These are phyloP conservation scores for Metschnikowia colocasiae DNA, from an alignment of 805 yeast species.

Conservation along the genomic window DNA sequence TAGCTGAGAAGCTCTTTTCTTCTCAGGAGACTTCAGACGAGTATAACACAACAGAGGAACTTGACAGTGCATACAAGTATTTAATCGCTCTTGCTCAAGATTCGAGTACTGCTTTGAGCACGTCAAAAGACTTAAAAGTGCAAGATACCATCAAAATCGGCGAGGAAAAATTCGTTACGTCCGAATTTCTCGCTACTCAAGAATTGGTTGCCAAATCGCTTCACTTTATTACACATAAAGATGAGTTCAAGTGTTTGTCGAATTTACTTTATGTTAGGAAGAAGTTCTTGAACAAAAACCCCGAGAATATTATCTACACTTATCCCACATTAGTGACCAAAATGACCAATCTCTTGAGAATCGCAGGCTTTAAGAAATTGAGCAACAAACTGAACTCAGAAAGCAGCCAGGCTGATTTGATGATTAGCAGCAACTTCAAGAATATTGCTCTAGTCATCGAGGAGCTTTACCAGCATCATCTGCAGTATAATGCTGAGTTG, in stretches of 20 bases:
- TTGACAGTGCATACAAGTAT: slow-evolving; percentile 58
- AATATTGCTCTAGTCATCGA: slow-evolving; percentile 65
- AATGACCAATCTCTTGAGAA: slow-evolving; percentile 57
- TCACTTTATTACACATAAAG: slow-evolving; percentile 53
- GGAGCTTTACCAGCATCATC: slow-evolving; percentile 52
- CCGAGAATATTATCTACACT: slow-evolving; percentile 55
- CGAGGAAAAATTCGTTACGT: slow-evolving; percentile 28
- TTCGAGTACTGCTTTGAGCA: slow-evolving; percentile 24
- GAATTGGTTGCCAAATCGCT: slow-evolving; percentile 67
- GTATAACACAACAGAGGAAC: slow-evolving; percentile 39
- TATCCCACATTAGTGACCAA: slow-evolving; percentile 72
- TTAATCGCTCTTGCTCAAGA: slow-evolving; percentile 51
- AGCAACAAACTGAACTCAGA: slow-evolving; percentile 27
- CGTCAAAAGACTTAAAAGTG: slow-evolving; percentile 41
- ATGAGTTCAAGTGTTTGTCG: slow-evolving; percentile 37
- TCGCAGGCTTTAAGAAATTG: slow-evolving; percentile 27
- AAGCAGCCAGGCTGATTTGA: slow-evolving; percentile 22
- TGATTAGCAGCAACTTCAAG: slow-evolving; percentile 59
- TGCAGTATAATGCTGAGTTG: slow-evolving; percentile 28
- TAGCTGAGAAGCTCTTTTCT: slow-evolving; percentile 54
- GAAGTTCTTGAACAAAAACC: slow-evolving; percentile 52
- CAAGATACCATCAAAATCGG: slow-evolving; percentile 28
- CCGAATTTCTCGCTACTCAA: slow-evolving; percentile 44
- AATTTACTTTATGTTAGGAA: slow-evolving; percentile 35
- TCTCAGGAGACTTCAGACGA: slow-evolving; percentile 31